Conservation (phyloP, 1,284 basidiomycete species). For the Neolentinus lepideus region DNA sequence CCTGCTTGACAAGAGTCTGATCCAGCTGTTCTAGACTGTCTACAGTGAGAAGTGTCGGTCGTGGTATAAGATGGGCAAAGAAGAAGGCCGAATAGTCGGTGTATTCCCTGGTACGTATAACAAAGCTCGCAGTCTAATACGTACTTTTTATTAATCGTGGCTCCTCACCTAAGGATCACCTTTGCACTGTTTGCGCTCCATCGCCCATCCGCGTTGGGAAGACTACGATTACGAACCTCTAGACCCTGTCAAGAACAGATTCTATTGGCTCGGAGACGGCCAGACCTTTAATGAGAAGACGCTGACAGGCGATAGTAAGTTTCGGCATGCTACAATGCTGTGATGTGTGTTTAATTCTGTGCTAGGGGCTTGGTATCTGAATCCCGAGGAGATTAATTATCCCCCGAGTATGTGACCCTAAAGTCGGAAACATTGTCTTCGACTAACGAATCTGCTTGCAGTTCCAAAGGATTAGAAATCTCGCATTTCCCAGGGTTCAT, state of each 20-base stretch:
- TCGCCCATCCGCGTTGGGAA: conserved; percentile 57
- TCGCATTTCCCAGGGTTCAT: too few species aligned
- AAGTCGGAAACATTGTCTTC: background rate
- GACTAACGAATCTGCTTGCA: background rate
- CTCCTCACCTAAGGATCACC: conserved; percentile 32
- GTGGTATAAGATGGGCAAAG: conserved; percentile 60
- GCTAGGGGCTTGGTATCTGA: conserved; percentile 43
- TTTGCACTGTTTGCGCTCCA: conserved; percentile 41
- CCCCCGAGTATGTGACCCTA: conserved; percentile 25
- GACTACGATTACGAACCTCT: conserved; percentile 49
- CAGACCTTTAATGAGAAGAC: conserved; percentile 36
- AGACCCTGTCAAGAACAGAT: conserved; percentile 34
- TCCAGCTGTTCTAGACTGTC: conserved; percentile 36
- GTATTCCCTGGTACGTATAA: conserved; percentile 48
- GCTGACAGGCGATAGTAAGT: conserved; percentile 40
- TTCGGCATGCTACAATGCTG: background rate
- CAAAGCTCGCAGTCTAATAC: background rate
- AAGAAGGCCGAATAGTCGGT: conserved; percentile 47
- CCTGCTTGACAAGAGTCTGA: background rate
- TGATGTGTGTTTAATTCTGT: background rate
- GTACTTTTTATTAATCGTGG: background rate
- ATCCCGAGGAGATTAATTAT: conserved; percentile 32
- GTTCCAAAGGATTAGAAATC: background rate
- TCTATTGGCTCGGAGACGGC: conserved; percentile 56
- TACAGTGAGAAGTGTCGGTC: conserved; percentile 51